Percentiles rank a stretch among this genome's conserved stretches.
These are phyloP conservation scores for Phytophthora megakarya DNA, from an alignment of 352 stramenopile species.

Conservation along the genomic window DNA sequence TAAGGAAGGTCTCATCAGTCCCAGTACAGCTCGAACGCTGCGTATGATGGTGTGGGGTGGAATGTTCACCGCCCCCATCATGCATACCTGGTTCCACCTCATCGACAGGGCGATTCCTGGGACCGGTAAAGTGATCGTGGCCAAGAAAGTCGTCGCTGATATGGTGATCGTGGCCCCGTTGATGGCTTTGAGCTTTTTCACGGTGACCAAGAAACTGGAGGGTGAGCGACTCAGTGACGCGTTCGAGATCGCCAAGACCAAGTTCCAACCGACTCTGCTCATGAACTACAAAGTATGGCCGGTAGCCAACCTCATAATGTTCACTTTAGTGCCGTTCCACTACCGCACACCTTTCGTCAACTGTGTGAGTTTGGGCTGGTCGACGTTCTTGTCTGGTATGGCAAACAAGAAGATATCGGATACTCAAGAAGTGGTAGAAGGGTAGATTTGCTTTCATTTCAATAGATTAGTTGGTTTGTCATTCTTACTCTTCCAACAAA, in stretches of 20 bases:
- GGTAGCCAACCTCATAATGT: constrained; percentile 52
- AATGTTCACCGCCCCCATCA: constrained; percentile 82
- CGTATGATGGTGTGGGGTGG: constrained; percentile 90
- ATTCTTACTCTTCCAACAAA: constrained; percentile 21
- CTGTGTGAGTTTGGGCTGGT: constrained; percentile 58
- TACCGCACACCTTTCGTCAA: constrained; percentile 62
- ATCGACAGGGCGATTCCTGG: constrained; percentile 64
- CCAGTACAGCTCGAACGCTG: constrained; percentile 48
- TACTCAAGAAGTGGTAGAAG: neutral
- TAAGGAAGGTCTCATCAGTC: constrained; percentile 15
- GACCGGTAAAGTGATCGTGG: constrained; percentile 31
- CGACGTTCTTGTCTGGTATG: constrained; percentile 54
- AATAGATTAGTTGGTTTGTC: no score
- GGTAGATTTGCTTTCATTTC: no score
- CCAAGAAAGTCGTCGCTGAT: constrained; percentile 49
- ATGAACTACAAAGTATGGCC: constrained; percentile 62
- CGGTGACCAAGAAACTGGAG: constrained; percentile 47
- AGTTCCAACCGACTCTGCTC: constrained; percentile 40
- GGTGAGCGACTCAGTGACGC: constrained; percentile 38
- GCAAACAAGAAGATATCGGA: constrained; percentile 31
- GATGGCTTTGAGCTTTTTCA: constrained; percentile 52
- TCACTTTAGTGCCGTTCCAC: constrained; percentile 52
- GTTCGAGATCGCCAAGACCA: constrained; percentile 40
- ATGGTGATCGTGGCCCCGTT: constrained; percentile 49
- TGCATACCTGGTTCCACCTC: constrained; percentile 90